Evolutionary conservation across 257 asterid genomes (phyloP).

Genomic region (Craterostigma plantagineum): DNA sequence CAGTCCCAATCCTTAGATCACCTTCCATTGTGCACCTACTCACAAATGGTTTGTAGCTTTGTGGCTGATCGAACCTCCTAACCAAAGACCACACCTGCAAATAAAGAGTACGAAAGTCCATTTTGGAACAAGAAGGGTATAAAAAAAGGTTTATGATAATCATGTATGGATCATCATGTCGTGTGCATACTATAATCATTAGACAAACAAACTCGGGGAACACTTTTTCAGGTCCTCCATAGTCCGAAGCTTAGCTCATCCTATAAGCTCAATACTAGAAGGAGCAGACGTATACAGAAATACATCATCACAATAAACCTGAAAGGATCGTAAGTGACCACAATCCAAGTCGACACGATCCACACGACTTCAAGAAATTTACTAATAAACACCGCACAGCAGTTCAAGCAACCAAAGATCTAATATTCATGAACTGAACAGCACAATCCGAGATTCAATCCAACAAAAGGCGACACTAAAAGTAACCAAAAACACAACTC

Average conservation of each 20-base stretch:
- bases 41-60: slow-evolving; percentile 81
- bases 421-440: not conserved
- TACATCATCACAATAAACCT: no score
- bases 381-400: not conserved
- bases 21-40: slow-evolving; percentile 67
- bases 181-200: not conserved
- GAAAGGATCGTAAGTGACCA: no score
- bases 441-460: no score
- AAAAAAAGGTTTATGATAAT: no score
- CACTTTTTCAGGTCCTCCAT: no score
- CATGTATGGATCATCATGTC: no score
- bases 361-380: not conserved
- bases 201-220: no score
- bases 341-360: not conserved
- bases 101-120: not conserved
- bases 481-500: slow-evolving; percentile 9
- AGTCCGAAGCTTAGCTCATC: no score
- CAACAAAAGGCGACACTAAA: not conserved
- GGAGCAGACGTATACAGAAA: no score
- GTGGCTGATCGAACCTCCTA: slow-evolving; percentile 85
- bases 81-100: slow-evolving; percentile 81
- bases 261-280: no score
- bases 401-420: not conserved
- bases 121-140: no score
- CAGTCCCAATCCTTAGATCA: slow-evolving; percentile 72